phyloP scores from a whole-genome alignment of 495 filamentous ascomycete genomes.

The Penicillium chermesinum region DNA sequence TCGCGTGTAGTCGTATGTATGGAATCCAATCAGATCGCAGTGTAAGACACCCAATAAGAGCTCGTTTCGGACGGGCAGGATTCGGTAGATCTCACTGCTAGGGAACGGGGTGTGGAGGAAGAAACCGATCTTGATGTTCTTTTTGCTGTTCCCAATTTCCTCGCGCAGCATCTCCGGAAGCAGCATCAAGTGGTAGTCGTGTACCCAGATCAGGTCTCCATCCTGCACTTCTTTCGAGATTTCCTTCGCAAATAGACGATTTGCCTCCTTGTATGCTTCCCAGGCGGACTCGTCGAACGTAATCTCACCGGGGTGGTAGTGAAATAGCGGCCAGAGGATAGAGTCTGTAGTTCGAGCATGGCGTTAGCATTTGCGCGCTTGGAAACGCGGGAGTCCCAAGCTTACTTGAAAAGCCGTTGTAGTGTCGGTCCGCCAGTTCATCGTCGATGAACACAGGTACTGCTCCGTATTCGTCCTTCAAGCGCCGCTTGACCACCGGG shows the following conservation, averaged over 20 bases:
- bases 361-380: too few species aligned
- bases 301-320: slow-evolving; percentile 97
- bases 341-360: slow-evolving; percentile 67
- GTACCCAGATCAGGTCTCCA: slow-evolving; percentile 92
- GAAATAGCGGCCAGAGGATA: slow-evolving; percentile 95
- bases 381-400: too few species aligned
- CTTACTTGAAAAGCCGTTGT: slow-evolving; percentile 85
- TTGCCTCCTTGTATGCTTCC: slow-evolving; percentile 88
- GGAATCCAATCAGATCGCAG: slow-evolving; percentile 92
- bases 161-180: slow-evolving; percentile 90
- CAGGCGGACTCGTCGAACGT: slow-evolving; percentile 93
- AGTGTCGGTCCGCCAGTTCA: slow-evolving; percentile 72
- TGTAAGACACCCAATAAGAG: slow-evolving; percentile 80
- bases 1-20: slow-evolving; percentile 92
- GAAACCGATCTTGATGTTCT: slow-evolving; percentile 93
- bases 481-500: slow-evolving; percentile 54
- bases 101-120: slow-evolving; percentile 97
- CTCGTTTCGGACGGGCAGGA: slow-evolving; percentile 85
- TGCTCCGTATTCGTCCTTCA: slow-evolving; percentile 69
- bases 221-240: slow-evolving; percentile 78
- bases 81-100: slow-evolving; percentile 94
- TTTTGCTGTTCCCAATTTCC: slow-evolving; percentile 65
- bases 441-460: slow-evolving; percentile 75
- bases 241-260: slow-evolving; percentile 77
- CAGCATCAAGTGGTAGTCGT: slow-evolving; percentile 97